Percentiles rank a stretch among this genome's conserved stretches.
These are phyloP conservation scores for Irpex rosettiformis DNA, from an alignment of 1,284 basidiomycete genomes.

Conservation along the genomic window DNA sequence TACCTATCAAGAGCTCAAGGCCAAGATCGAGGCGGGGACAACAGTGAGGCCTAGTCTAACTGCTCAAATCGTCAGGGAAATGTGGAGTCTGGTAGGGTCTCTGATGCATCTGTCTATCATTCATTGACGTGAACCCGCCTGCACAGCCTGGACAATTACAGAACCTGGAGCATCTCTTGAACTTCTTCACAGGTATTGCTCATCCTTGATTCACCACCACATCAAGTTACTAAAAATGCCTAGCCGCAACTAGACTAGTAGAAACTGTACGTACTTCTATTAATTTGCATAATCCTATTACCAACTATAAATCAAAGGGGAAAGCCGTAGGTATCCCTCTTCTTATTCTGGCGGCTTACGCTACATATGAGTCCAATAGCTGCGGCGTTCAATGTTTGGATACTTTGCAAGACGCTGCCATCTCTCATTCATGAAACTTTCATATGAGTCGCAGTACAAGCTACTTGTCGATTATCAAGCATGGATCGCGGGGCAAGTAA, in stretches of 20 bases:
- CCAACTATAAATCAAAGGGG: background rate
- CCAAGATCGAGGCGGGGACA: slow-evolving; percentile 5
- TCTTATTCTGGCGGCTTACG: background rate
- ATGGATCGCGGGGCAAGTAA: slow-evolving; percentile 52
- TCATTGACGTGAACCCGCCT: background rate
- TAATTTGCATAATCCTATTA: background rate
- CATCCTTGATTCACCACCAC: background rate
- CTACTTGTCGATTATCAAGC: slow-evolving; percentile 60
- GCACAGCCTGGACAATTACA: background rate
- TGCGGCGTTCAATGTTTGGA: slow-evolving; percentile 74
- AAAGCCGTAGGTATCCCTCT: background rate
- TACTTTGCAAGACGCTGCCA: slow-evolving; percentile 74
- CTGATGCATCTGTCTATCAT: background rate
- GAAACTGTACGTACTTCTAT: background rate
- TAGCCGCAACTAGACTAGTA: background rate
- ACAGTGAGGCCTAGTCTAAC: background rate
- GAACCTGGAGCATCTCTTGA: background rate
- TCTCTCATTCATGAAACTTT: slow-evolving; percentile 70
- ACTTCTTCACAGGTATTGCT: background rate
- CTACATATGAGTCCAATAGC: slow-evolving; percentile 29
- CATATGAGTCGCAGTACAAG: slow-evolving; percentile 61
- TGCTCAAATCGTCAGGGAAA: slow-evolving; percentile 4
- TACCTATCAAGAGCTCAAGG: slow-evolving; percentile 10
- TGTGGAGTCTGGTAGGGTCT: background rate
- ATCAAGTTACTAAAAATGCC: background rate